Evolutionary conservation across 2,329 filamentous ascomycete genomes (phyloP).

Genomic region (Orbilia quercus): DNA sequence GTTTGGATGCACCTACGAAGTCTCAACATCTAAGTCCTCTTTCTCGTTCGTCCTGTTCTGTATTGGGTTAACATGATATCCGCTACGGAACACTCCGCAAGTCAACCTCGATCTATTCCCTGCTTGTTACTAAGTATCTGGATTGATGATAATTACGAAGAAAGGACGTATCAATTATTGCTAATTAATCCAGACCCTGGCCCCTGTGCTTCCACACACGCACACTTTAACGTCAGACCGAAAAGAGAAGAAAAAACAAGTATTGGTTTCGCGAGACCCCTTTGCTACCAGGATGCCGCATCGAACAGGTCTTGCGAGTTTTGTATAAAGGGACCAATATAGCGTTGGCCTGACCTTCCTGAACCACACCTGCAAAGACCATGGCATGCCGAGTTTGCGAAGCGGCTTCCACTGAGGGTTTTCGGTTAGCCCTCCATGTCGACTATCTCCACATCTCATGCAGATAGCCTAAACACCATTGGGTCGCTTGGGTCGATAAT

Average conservation of each 20-base stretch:
- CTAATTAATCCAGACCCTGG: slow-evolving; percentile 35
- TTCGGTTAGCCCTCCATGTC: slow-evolving; percentile 55
- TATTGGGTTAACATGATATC: no score
- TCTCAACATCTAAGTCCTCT: no score
- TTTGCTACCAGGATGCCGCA: slow-evolving; percentile 28
- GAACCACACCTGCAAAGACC: slow-evolving; percentile 17
- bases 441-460: slow-evolving; percentile 54
- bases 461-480: slow-evolving; percentile 51
- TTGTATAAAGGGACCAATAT: slow-evolving; percentile 2
- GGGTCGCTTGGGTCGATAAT: slow-evolving; percentile 56
- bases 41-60: no score
- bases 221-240: slow-evolving; percentile 24
- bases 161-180: neutral
- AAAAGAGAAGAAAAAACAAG: slow-evolving; percentile 15
- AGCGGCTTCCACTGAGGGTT: slow-evolving; percentile 46
- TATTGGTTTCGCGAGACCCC: slow-evolving; percentile 18
- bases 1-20: no score
- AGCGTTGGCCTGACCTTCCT: slow-evolving; percentile 39
- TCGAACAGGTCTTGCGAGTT: slow-evolving; percentile 6
- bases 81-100: no score
- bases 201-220: slow-evolving; percentile 52
- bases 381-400: slow-evolving; percentile 44
- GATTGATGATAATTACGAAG: no score
- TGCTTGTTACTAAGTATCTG: no score
- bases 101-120: no score